Base-by-base conservation (phyloP, 2,329 filamentous ascomycete species). In the Fusarium lyarnte region DNA sequence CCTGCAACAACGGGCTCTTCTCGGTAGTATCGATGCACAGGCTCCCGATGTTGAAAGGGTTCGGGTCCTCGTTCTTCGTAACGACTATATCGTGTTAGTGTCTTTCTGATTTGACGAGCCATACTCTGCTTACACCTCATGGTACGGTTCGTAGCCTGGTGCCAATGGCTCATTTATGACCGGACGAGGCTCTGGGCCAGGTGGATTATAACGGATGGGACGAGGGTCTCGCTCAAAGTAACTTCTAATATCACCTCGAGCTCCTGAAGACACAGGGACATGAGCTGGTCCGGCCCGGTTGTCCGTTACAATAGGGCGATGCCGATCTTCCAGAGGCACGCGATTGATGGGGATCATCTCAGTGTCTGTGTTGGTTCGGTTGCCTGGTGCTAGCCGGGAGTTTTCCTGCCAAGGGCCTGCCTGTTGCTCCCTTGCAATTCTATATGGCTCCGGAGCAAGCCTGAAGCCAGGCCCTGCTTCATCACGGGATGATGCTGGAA, bases 111-210 rank as follows among this genome's bases (percentile, higher is more conserved):
- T 33, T 5, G n/a, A n/a, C 14, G 16, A 36, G n/a, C 13, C 11
- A 27, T 10, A n/a, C 11, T 46, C 16, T 57, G 72, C 78, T 72
- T 70, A 79, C 78, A 77, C 61, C 36, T 77, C 75, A 64, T 64
- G 68, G n/a, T 72, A 74, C 51, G 63, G 66, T 36, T 77, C 69
- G 46, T 66, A 68, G 49, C 53, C 64, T 36, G 55, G 63, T 36
- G 49, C 53, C 58, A 67, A 58, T 16, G 45, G 51, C 35, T 66
- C 59, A 45, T 57, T 51, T 7, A 70, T 53, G 49, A 72, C 59
- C 60, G 63, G 54, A 23, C 72, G 72, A 66, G 63, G 38, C 31
- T 71, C 67, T 36, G 60, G 29, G 29, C 33, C 64, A n/a, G 64
- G 43, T 52, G 47, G 60, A 13, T 70, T 53, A 25, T 63, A 53